Conservation (phyloP, 2,329 filamentous ascomycete genomes). For the Fusarium vanettenii region DNA sequence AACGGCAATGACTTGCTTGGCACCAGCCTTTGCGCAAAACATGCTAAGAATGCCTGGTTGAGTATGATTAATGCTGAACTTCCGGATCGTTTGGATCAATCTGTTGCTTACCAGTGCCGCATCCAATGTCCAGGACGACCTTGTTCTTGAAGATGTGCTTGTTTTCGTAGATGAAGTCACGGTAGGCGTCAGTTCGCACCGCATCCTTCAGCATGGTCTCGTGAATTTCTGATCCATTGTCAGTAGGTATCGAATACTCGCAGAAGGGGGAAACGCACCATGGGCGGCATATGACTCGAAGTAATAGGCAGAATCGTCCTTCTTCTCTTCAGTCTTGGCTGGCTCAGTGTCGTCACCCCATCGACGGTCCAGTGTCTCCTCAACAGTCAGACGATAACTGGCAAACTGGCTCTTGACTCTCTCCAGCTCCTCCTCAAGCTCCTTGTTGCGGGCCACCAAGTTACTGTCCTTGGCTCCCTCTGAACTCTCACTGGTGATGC, state of each 20-base stretch:
- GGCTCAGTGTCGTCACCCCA: constrained; percentile 67
- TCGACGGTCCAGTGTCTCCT: constrained; percentile 74
- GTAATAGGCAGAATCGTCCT: constrained; percentile 57
- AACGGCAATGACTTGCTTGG: constrained; percentile 86
- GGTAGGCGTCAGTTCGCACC: constrained; percentile 89
- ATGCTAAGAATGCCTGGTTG: constrained; percentile 83
- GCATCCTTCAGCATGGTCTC: constrained; percentile 95
- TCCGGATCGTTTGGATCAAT: constrained; percentile 5
- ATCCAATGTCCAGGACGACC: constrained; percentile 90
- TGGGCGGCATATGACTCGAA: constrained; percentile 72
- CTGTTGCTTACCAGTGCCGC: constrained; percentile 69
- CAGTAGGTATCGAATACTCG: neutral
- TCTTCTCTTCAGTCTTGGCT: constrained; percentile 42
- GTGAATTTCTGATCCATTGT: constrained; percentile 75
- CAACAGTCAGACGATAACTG: constrained; percentile 73
- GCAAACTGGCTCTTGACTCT: constrained; percentile 70
- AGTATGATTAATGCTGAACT: neutral
- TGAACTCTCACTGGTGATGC: constrained; percentile 53
- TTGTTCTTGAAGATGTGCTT: constrained; percentile 89
- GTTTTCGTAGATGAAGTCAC: constrained; percentile 94
- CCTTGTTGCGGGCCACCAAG: constrained; percentile 61
- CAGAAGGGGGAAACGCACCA: constrained; percentile 57
- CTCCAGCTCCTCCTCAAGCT: constrained; percentile 71
- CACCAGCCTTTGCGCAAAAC: constrained; percentile 93
- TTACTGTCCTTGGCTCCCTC: constrained; percentile 50